Evolutionary conservation across 345 rosid species (phyloP).

Genomic region (Salix caprea): DNA sequence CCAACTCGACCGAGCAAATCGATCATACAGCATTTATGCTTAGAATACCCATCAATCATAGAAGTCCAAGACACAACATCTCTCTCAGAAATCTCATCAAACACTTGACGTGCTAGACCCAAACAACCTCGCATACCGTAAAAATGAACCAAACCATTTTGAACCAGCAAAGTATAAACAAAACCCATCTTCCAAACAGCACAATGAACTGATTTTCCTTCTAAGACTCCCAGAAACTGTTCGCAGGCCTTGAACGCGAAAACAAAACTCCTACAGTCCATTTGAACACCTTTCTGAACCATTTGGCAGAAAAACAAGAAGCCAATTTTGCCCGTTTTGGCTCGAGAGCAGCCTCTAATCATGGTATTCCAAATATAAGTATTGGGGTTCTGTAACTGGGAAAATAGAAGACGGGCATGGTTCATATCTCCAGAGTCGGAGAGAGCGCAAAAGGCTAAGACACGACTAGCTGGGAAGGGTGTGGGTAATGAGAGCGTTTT

Average conservation of each 20-base stretch:
- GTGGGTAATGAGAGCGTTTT: conserved; percentile 31
- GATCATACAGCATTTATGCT: conserved; percentile 27
- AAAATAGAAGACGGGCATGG: conserved; percentile 30
- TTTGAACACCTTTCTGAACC: conserved; percentile 25
- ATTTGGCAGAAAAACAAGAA: conserved; percentile 23
- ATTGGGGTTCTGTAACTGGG: conserved; percentile 26
- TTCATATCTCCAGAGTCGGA: conserved; percentile 26
- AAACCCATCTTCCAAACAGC: conserved; percentile 35
- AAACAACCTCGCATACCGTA: conserved; percentile 13
- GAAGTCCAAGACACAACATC: conserved; percentile 47
- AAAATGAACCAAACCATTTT: conserved; percentile 35
- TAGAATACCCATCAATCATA: conserved; percentile 34
- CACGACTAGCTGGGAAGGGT: conserved; percentile 40
- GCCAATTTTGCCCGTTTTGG: conserved; percentile 18
- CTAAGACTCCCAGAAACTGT: conserved; percentile 12
- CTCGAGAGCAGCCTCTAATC: conserved; percentile 33
- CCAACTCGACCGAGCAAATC: conserved; percentile 35
- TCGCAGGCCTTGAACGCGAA: conserved; percentile 36
- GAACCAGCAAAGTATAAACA: conserved; percentile 27
- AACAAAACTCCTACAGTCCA: conserved; percentile 37
- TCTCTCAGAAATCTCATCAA: conserved; percentile 32
- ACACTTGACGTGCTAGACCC: conserved; percentile 26
- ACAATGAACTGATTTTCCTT: conserved; percentile 32
- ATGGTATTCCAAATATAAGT: conserved; percentile 46
- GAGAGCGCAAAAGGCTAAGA: conserved; percentile 39